These are phyloP conservation scores for Deinandra increscens DNA, from an alignment of 129 eudicot genomes.

Conservation along the genomic window DNA sequence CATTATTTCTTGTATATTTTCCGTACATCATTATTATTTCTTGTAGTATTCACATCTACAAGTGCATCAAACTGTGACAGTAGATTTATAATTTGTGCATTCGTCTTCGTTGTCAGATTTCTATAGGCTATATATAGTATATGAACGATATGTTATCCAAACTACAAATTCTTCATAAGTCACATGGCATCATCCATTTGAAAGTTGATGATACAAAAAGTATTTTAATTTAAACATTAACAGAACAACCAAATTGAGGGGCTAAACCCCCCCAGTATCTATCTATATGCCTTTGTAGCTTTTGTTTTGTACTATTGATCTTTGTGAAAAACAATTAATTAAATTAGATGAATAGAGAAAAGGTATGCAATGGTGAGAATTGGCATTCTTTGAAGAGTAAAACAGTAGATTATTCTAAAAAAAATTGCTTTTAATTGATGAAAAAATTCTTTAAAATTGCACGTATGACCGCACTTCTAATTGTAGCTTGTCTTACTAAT, in stretches of 20 bases:
- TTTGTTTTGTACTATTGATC: neutral
- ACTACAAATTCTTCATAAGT: neutral
- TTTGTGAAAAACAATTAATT: neutral
- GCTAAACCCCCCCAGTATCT: neutral
- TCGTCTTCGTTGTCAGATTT: neutral
- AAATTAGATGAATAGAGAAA: neutral
- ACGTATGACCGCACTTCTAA: neutral
- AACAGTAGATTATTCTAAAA: neutral
- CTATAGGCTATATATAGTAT: neutral
- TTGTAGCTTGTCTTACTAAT: neutral
- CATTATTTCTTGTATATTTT: neutral
- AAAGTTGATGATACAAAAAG: slow-evolving; percentile 5
- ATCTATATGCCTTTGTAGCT: neutral
- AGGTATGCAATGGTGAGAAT: neutral
- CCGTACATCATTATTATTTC: neutral
- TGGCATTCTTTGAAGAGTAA: neutral
- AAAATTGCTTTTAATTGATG: slow-evolving; percentile 8
- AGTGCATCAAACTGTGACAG: neutral
- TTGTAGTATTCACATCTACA: neutral
- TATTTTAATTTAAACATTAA: neutral
- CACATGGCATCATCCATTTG: slow-evolving; percentile 12
- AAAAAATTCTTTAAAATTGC: neutral
- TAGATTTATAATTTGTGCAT: neutral
- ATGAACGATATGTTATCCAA: neutral
- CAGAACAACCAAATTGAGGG: neutral